Evolutionary conservation across 2,329 filamentous ascomycete species (phyloP), one percentile per base, ranked within the genome.

Genomic region (Bipolaris victoriae): DNA sequence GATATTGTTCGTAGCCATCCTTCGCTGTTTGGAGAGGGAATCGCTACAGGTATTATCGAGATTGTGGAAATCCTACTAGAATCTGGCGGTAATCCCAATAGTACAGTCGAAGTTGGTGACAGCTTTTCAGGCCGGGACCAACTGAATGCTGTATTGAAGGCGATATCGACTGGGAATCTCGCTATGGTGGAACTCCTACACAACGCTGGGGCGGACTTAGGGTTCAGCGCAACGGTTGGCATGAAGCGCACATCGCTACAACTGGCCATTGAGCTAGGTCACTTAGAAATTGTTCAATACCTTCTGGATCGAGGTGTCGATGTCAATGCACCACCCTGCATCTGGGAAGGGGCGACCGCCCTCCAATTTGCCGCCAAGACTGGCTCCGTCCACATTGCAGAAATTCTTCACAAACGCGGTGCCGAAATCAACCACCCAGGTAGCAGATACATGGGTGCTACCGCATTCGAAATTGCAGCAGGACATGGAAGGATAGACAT

Each of bases 401-500:
- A 50, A 24, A 11, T 59, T 11, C 48, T 41, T 24, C 16, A 35
- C 2, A 13, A 50, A 3, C 37, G 3, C 4, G 48, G 37, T 11
- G 26, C 37, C 29, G 10, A 35, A 5, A 33, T 41, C 7, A 35
- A 50, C 9, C 37, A 37, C 5, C 37, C 36, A 1, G 18, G 53
- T 3, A 49, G 49, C 18, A 37, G 20, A 31, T 47, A 55, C 10
- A 2, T 37, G 1, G 62, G 60, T 0, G 46, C 40, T 35, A 64
- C 60, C 3, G 62, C 62, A 15, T 59, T 64, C 15, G 62, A 64
- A 45, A 33, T 37, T 13, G 62, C 62, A 6, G 55, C 62, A 35
- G 62, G 57, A 22, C 18, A 57, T 13, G 62, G 62, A n/a, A 52
- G 55, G 9, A 54, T 64, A 13, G 60, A 62, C 15, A 64, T 58